Percentiles rank a stretch among this genome's conserved stretches.
These are phyloP conservation scores for Akebia trifoliata DNA, from an alignment of 164 flowering plant species.

Conservation along the genomic window DNA sequence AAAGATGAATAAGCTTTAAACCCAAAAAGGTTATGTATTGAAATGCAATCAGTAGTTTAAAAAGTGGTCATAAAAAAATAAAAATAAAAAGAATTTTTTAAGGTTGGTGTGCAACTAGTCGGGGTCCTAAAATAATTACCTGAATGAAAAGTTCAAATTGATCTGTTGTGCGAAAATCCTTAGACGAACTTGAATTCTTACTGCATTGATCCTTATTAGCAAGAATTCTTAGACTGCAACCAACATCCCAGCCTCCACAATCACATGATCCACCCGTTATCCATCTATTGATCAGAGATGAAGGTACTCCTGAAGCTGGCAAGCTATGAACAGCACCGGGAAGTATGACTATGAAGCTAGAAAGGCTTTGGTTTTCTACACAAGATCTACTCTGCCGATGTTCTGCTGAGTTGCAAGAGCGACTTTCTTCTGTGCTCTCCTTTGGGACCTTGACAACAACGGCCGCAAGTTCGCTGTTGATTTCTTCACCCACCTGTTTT, in stretches of 20 bases:
- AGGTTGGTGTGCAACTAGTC: too few species aligned
- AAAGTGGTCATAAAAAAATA: too few species aligned
- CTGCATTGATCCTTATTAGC: constrained; percentile 20
- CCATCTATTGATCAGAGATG: constrained; percentile 76
- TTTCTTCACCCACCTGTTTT: constrained; percentile 21
- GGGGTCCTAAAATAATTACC: constrained; percentile 51
- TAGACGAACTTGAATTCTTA: constrained; percentile 11
- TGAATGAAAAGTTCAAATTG: constrained; percentile 51
- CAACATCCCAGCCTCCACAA: constrained; percentile 98
- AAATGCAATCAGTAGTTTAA: too few species aligned
- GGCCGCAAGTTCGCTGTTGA: constrained; percentile 70
- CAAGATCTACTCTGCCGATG: background rate
- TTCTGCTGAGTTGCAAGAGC: constrained; percentile 16
- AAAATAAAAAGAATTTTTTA: too few species aligned
- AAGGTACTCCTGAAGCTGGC: constrained; percentile 63
- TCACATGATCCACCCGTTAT: constrained; percentile 90
- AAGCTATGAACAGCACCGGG: constrained; percentile 73
- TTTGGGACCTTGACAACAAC: constrained; percentile 41
- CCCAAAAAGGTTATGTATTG: too few species aligned
- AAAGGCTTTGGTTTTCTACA: constrained; percentile 1
- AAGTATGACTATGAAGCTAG: constrained; percentile 46
- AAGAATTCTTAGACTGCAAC: constrained; percentile 66
- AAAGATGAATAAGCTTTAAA: too few species aligned
- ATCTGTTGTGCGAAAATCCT: constrained; percentile 19
- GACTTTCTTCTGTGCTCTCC: constrained; percentile 13